phyloP scores from a whole-genome alignment of 805 yeast genomes.

The Lipomyces starkeyi region DNA sequence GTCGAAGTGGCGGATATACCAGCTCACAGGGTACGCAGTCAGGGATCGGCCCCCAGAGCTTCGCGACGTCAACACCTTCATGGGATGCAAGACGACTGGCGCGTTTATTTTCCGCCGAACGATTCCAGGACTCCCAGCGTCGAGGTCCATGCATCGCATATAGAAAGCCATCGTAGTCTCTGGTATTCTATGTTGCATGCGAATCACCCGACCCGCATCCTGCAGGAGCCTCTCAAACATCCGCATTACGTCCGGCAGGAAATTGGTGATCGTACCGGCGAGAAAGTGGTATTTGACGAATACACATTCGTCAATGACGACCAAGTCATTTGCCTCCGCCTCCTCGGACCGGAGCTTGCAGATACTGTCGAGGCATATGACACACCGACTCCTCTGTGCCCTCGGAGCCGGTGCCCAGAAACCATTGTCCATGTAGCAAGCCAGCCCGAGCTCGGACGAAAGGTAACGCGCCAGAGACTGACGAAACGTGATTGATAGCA shows the following conservation, averaged over 20 bases:
- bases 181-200: too few species aligned
- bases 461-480: slow-evolving; percentile 8
- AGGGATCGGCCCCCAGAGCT: too few species aligned
- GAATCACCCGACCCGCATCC: too few species aligned
- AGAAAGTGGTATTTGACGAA: slow-evolving; percentile 9
- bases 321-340: neutral
- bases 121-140: too few species aligned
- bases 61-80: too few species aligned
- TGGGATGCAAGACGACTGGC: too few species aligned
- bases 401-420: neutral
- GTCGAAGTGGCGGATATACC: too few species aligned
- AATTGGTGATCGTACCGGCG: slow-evolving; percentile 2
- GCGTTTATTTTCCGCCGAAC: too few species aligned
- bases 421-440: neutral
- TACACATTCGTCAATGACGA: slow-evolving; percentile 16
- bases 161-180: too few species aligned
- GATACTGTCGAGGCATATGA: neutral
- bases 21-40: too few species aligned
- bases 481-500: slow-evolving; percentile 5
- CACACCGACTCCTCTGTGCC: neutral
- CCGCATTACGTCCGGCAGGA: slow-evolving; percentile 6
- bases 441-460: neutral
- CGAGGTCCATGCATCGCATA: too few species aligned
- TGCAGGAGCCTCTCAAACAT: too few species aligned
- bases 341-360: neutral